Base-by-base conservation (phyloP, 2,329 filamentous ascomycete genomes). In the Colletotrichum sp. region DNA sequence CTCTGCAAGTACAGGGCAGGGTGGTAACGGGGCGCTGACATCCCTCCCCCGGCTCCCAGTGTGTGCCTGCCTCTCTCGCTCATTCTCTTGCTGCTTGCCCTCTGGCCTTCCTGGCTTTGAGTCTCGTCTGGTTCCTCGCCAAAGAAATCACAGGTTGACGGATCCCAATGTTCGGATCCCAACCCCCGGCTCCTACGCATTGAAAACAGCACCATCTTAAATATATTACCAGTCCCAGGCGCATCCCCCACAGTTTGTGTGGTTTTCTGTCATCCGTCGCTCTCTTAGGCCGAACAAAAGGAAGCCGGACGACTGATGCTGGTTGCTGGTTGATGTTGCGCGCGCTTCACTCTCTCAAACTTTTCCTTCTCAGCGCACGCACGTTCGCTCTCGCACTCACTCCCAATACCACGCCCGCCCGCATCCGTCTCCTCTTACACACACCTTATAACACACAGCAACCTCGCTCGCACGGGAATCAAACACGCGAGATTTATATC, bases 141-240 rank as follows among this genome's bases (percentile, higher is more conserved):
- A 57, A 75, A 36, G 57, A 67, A 73, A 61, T 27, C 63, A 57
- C 25, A 67, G 63, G 61, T 44, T 67, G 63, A 75, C 64, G 73
- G 64, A 73, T 75, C 73, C 70, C 63, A 75, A 65, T 59, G 44
- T 60, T 75, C 64, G 73, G 70, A 75, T 75, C 44, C 73, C 57
- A 71, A 73, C 64, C 64, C 63, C 65, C 60, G 57, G 74, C 71
- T 70, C 60, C 34, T 27, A 44, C 52, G 71, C 71, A 75, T 74
- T 76, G 74, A 75, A 55, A 76, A 75, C 32, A 63, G 65, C 36
- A 71, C 60, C 60, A 66, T 74, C 60, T 76, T 74, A 76, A 74
- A 75, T 76, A 76, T 76, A 76, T 71, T 74, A 61, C 69, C 64
- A 57, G 61, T 74, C 74, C 71, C 71, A 63, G 32, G 66, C 65